Percentiles rank a stretch among this genome's conserved stretches.
Evolutionary conservation across 2,329 filamentous ascomycete genomes (phyloP).

Genomic region (Aspergillus sp.): DNA sequence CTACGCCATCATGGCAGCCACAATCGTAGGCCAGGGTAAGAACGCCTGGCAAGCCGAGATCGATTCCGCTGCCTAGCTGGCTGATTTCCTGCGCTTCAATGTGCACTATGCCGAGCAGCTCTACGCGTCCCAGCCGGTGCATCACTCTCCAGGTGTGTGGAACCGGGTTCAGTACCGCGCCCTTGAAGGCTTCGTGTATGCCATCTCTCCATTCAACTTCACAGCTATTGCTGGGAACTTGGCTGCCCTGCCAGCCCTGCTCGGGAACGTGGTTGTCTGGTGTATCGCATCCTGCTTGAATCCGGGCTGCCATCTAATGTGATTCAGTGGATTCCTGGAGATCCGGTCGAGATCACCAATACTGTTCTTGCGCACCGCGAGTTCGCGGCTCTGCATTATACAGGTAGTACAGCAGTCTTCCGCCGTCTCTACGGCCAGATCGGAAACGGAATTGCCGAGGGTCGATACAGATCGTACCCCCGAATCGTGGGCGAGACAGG

Average conservation of each 20-base stretch:
- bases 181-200: constrained; percentile 93
- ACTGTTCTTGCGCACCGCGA: constrained; percentile 72
- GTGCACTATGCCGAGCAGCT: constrained; percentile 91
- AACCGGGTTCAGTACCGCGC: constrained; percentile 87
- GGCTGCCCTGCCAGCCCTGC: constrained; percentile 75
- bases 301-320: constrained; percentile 85
- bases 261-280: constrained; percentile 94
- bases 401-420: constrained; percentile 89
- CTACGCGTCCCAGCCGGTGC: constrained; percentile 80
- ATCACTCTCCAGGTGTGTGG: constrained; percentile 83
- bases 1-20: constrained; percentile 94
- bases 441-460: constrained; percentile 74
- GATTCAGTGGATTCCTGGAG: constrained; percentile 89
- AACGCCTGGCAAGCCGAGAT: constrained; percentile 99
- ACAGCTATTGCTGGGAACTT: constrained; percentile 92
- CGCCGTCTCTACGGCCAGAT: constrained; percentile 84
- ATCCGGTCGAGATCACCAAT: constrained; percentile 80
- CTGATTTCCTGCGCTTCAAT: constrained; percentile 88
- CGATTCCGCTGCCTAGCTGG: constrained; percentile 89
- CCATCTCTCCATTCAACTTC: constrained; percentile 94
- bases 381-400: constrained; percentile 92
- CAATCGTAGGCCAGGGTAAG: constrained; percentile 96
- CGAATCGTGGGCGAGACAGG: constrained; percentile 88
- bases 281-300: constrained; percentile 87
- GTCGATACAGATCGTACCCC: constrained; percentile 80